A percentile compares a stretch with the other conserved stretches of the same genome.
Conservation (phyloP, 768 basidiomycete species). For the Brasilioporus rufonigricans region DNA sequence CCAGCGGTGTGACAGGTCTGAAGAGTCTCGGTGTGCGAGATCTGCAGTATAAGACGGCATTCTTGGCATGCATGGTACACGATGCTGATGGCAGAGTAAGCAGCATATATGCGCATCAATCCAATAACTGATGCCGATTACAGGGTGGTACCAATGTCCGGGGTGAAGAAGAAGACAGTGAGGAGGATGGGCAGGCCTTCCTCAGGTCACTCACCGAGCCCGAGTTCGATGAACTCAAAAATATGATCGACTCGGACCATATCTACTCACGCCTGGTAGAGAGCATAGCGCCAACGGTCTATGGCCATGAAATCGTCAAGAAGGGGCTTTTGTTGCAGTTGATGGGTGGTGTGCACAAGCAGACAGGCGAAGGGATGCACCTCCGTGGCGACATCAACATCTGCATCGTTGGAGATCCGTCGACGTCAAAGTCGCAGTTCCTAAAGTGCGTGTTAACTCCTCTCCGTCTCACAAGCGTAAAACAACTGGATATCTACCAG, state of each 20-base stretch:
- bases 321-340: slow-evolving; percentile 94
- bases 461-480: neutral
- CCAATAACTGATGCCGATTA: neutral
- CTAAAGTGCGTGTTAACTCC: slow-evolving; percentile 66
- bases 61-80: slow-evolving; percentile 96
- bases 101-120: slow-evolving; percentile 4
- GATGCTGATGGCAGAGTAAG: slow-evolving; percentile 86
- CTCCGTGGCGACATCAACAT: slow-evolving; percentile 99
- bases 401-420: slow-evolving; percentile 96
- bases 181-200: slow-evolving; percentile 80
- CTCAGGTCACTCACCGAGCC: slow-evolving; percentile 87
- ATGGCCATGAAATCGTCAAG: slow-evolving; percentile 98
- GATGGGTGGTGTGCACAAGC: slow-evolving; percentile 98
- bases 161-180: slow-evolving; percentile 80
- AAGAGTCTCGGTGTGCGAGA: slow-evolving; percentile 95
- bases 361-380: slow-evolving; percentile 94
- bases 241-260: slow-evolving; percentile 92
- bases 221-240: slow-evolving; percentile 91
- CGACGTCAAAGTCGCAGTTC: slow-evolving; percentile 98
- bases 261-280: slow-evolving; percentile 93
- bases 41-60: slow-evolving; percentile 97
- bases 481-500: slow-evolving; percentile 38
- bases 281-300: slow-evolving; percentile 96
- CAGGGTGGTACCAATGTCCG: slow-evolving; percentile 86
- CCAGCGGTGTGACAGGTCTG: slow-evolving; percentile 86